These are phyloP conservation scores for Podila epicladia DNA, from an alignment of 192 early-diverging fungal species.

Conservation along the genomic window DNA sequence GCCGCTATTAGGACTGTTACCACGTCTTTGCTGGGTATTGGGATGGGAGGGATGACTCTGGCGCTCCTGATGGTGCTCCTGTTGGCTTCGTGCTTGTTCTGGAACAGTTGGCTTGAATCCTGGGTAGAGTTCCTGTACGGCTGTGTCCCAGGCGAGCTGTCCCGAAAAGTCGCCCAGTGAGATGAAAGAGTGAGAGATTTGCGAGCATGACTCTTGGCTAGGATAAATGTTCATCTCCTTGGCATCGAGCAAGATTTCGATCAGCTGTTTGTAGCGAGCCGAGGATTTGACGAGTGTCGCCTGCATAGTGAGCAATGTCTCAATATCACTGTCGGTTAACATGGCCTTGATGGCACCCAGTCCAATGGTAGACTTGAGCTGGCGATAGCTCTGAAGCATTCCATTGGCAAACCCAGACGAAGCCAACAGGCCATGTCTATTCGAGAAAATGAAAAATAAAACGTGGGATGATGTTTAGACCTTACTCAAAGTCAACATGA, in stretches of 20 bases:
- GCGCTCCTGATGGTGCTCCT: not conserved
- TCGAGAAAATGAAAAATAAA: not conserved
- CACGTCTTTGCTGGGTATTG: not conserved
- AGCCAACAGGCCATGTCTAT: conserved; percentile 29
- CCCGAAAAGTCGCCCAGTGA: conserved; percentile 27
- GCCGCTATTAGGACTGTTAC: not conserved
- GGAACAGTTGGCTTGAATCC: conserved; percentile 21
- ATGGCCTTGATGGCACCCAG: conserved; percentile 10
- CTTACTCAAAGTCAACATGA: too few species aligned
- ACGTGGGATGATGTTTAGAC: not conserved
- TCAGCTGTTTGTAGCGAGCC: conserved; percentile 36
- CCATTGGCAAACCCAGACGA: conserved; percentile 28
- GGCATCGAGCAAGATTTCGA: conserved; percentile 45
- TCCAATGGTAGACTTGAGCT: conserved; percentile 21
- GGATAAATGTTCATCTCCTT: conserved; percentile 46
- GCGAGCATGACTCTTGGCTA: conserved; percentile 27
- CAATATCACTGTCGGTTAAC: conserved; percentile 18
- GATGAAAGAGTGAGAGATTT: conserved; percentile 30
- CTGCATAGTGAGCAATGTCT: conserved; percentile 28
- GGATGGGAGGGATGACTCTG: not conserved
- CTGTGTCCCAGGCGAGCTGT: conserved; percentile 49
- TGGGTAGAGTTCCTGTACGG: conserved; percentile 46
- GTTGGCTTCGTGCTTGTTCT: not conserved
- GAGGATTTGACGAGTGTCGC: conserved; percentile 5
- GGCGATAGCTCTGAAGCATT: conserved; percentile 24